Base-by-base conservation (phyloP, 139 green algal genomes). In the Eudorina sp. region DNA sequence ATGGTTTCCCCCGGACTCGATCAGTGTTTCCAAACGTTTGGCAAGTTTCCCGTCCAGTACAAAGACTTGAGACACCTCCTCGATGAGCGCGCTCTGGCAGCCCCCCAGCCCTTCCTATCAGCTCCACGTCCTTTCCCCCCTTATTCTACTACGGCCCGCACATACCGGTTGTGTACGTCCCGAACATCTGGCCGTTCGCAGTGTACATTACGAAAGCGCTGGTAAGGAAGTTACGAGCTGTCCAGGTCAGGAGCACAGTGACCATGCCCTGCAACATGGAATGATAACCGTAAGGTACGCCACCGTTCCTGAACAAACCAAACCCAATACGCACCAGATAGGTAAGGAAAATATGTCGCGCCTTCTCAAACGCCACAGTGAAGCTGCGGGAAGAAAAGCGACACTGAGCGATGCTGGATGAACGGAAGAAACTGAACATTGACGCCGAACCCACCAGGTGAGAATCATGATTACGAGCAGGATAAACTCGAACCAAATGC, bases 181-280 rank as follows among this genome's bases (percentile, higher is more conserved):
- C n/a, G n/a, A n/a, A n/a, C n/a, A n/a, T n/a, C n/a, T n/a, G n/a
- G n/a, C n/a, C n/a, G n/a, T n/a, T n/a, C n/a, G n/a, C n/a, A n/a
- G n/a, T n/a, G n/a, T n/a, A n/a, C n/a, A n/a, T n/a, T n/a, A n/a
- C 9, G 62, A 92, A 88, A 46, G 36, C 66, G 31, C 89, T 92
- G 25, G 82, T 89, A 40, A 89, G 77, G 53, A 91, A 88, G 11
- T 83, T 82, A 29, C 45, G 68, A 5, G 83, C 58, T 27, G 76
- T 76, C 27, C 83, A 72, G 23, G 89, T 90, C 41, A 92, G 62
- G 36, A 88, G 41, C 38, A 75, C 75, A 1, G 81, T 92, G 16
- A 87, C 70, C 53, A 89, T 85, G 29, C 38, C 78, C 75, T 83
- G 75, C 31, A 48, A 31, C 27, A 46, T 43, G n/a, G 9, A 41